Percentiles rank a stretch among this genome's conserved stretches.
phyloP scores from a whole-genome alignment of 106 monocot species.

The Acorus calamus region DNA sequence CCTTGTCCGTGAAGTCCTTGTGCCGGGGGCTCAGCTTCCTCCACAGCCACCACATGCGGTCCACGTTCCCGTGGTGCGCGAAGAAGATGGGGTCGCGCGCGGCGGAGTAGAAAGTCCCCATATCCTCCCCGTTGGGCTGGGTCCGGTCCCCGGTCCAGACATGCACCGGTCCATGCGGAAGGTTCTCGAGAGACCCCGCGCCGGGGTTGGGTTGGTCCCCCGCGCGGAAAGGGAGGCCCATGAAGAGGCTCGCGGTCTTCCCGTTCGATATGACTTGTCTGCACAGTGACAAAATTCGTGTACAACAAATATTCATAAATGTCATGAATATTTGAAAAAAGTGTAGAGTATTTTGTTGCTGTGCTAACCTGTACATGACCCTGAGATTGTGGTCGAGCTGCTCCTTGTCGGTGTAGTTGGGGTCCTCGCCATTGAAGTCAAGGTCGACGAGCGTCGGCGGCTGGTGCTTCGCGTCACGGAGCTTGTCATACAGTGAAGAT shows the following conservation, averaged over 20 bases:
- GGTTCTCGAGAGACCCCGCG: background rate
- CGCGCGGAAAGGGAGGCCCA: background rate
- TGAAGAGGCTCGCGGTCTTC: background rate
- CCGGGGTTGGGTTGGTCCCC: background rate
- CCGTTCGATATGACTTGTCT: background rate
- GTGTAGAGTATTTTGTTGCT: too few relatives aligned
- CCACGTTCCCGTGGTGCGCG: conserved; percentile 15
- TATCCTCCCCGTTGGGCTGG: conserved; percentile 1
- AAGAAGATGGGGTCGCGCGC: conserved; percentile 15
- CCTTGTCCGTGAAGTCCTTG: background rate
- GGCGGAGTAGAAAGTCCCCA: background rate
- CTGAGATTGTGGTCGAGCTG: background rate
- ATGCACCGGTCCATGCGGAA: conserved; percentile 6
- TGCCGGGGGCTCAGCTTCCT: background rate
- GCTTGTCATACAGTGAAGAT: background rate
- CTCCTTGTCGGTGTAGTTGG: background rate
- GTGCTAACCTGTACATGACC: background rate
- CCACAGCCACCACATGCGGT: conserved; percentile 14
- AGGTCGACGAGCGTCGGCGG: background rate
- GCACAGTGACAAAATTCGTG: too few relatives aligned
- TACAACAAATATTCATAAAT: too few relatives aligned
- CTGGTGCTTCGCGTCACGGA: background rate
- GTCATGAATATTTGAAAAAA: too few relatives aligned
- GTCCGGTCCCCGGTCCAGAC: background rate
- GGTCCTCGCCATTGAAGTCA: background rate